Conservation (phyloP, 148 eudicot genomes). For the Nepenthes gracilis region DNA sequence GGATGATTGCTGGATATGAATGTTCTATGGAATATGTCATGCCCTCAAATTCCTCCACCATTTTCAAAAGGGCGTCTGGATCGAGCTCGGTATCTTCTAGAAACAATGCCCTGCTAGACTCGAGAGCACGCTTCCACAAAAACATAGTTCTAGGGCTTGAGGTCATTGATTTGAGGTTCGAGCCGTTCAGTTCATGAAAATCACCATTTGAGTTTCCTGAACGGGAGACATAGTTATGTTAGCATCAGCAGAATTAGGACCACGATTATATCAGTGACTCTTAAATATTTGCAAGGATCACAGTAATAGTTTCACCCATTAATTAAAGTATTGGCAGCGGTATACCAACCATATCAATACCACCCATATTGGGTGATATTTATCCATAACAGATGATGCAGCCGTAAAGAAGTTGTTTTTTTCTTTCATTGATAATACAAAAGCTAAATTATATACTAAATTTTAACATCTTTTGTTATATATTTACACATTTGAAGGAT, state of each 20-base stretch:
- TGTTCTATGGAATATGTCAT: constrained; percentile 50
- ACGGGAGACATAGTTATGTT: background rate
- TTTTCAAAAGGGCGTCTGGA: constrained; percentile 66
- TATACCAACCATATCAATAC: too few relatives aligned
- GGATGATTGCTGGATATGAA: constrained; percentile 58
- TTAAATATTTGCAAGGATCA: too few relatives aligned
- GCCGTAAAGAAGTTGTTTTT: too few relatives aligned
- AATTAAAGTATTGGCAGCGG: too few relatives aligned
- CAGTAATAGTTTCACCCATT: too few relatives aligned
- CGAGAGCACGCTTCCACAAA: constrained; percentile 74
- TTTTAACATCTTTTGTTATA: too few relatives aligned
- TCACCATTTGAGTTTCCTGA: constrained; percentile 11
- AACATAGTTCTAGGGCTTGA: constrained; percentile 84
- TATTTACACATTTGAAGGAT: too few relatives aligned
- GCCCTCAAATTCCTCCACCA: constrained; percentile 71
- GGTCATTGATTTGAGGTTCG: constrained; percentile 9
- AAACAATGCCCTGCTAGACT: constrained; percentile 69
- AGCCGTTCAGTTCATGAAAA: constrained; percentile 3
- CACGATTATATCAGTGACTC: too few relatives aligned
- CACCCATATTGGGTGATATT: too few relatives aligned
- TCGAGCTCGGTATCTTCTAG: constrained; percentile 46
- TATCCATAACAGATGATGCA: too few relatives aligned
- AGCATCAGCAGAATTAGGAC: background rate
- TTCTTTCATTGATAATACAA: too few relatives aligned
- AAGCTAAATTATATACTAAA: too few relatives aligned